A percentile compares a stretch with the other conserved stretches of the same genome.
Evolutionary conservation across 305 asterid species (phyloP).

Genomic region (Solanum chacoense): DNA sequence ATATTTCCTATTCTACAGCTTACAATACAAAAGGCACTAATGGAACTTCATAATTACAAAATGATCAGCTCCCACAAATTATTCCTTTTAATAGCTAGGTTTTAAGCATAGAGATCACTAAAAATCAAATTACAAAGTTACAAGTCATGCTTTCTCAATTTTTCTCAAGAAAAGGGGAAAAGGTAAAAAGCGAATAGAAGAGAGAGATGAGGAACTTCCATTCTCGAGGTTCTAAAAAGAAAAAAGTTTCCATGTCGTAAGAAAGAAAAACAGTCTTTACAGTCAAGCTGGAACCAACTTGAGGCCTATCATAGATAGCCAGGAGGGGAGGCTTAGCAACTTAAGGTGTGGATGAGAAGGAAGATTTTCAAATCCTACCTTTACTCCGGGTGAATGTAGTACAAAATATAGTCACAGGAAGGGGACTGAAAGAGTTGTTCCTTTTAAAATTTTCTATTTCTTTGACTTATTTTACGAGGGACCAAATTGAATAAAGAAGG

Average conservation of each 20-base stretch:
- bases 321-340: not conserved
- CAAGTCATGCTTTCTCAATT: not conserved
- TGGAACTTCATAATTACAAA: not conserved
- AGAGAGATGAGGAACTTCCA: not conserved
- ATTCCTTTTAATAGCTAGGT: not conserved
- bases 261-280: not conserved
- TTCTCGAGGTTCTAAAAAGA: not conserved
- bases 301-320: not conserved
- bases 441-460: not conserved
- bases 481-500: not conserved
- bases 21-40: not conserved
- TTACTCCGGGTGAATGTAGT: not conserved
- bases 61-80: not conserved
- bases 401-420: not conserved
- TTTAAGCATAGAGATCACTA: not conserved
- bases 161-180: not conserved
- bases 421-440: not conserved
- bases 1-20: not conserved
- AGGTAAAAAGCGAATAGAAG: not conserved
- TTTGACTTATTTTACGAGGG: not conserved
- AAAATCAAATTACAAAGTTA: not conserved
- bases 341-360: not conserved
- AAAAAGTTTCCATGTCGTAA: not conserved
- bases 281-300: not conserved
- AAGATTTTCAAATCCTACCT: not conserved